Evolutionary conservation across 2,329 filamentous ascomycete genomes (phyloP), one percentile per base, ranked within the genome.

Genomic region (Fusarium oxysporum): DNA sequence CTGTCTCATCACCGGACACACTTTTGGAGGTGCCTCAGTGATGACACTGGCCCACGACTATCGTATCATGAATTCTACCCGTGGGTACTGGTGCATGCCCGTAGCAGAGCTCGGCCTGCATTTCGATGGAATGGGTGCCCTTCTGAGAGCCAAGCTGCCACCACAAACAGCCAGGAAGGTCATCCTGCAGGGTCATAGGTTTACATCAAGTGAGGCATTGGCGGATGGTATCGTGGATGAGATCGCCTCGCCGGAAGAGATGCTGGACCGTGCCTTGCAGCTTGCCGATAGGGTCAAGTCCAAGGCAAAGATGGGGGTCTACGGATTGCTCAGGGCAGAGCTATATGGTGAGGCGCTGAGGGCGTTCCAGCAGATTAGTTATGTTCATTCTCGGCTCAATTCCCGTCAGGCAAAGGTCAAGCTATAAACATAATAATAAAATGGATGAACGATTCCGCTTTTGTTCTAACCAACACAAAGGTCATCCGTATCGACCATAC

Each of bases 281-380:
- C 44, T 60, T n/a, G 57, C 37, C 9, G 25, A 60, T 5, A 51
- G 16, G 17, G 57, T 60, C 11, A 60, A 60, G 9, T 60, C 35
- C 4, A 60, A 51, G 35, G 57, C 44, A 41, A 60, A 60, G 45
- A 60, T 60, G 57, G 57, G 57, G 6, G 57, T 60, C 6, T 60
- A 60, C 2, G 57, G 57, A 28, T 28, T 60, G n/a, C 21, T 60
- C 2, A 60, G 44, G n/a, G 57, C 37, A 28, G 57, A 60, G 13
- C 45, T 60, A 4, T 60, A 60, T 35, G 57, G 57, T 2, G 45
- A 51, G 44, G 45, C 57, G 11, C 6, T 60, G 28, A 41, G 44
- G 13, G 57, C 57, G 37, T 60, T 60, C n/a, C 57, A 60, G 35
- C 57, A 60, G 35, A 60, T 60, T 41, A 60, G 57, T 28, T 60